These are phyloP conservation scores for Ceratobasidium papillatum DNA, from an alignment of 1,284 basidiomycete genomes.

Conservation along the genomic window DNA sequence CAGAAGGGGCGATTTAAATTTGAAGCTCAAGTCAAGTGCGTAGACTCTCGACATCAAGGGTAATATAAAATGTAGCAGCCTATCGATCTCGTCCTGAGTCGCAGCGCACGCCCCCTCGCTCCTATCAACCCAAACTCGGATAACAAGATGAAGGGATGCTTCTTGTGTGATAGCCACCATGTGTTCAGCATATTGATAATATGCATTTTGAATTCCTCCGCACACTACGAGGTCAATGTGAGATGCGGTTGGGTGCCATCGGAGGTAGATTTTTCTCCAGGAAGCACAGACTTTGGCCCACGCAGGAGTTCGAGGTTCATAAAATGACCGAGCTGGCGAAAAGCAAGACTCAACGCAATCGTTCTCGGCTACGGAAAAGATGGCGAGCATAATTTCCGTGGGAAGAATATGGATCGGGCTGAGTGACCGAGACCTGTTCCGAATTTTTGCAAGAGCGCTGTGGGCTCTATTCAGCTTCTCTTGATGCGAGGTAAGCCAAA, in stretches of 20 bases:
- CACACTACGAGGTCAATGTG: conserved; percentile 3
- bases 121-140: neutral
- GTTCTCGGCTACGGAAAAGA: neutral
- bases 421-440: neutral
- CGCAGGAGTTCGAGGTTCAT: neutral
- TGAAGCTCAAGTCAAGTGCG: neutral
- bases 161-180: neutral
- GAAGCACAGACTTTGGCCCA: neutral
- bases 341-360: neutral
- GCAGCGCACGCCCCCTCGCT: neutral
- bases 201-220: neutral
- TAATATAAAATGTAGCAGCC: neutral
- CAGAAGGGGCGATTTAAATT: neutral
- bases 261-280: neutral
- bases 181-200: neutral
- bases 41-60: neutral
- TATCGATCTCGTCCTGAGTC: neutral
- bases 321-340: neutral
- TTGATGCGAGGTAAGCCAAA: neutral
- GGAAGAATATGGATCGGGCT: neutral
- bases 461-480: neutral
- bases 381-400: neutral
- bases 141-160: neutral
- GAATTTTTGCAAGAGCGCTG: neutral
- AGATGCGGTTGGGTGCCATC: neutral